Evolutionary conservation across 257 asterid species (phyloP).

Genomic region (Nicotiana tomentosiformis): DNA sequence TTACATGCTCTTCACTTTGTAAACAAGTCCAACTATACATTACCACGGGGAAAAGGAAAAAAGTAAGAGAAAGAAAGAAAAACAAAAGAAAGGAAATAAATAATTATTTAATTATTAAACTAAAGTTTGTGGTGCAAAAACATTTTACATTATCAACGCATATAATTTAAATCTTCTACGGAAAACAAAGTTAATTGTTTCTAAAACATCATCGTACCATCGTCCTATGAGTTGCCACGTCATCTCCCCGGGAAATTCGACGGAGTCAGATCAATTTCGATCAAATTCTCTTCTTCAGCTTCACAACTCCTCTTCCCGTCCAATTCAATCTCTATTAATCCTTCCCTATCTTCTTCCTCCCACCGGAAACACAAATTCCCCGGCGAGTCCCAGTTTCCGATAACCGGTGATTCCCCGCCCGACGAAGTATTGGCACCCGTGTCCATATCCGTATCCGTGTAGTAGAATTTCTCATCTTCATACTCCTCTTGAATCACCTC

Average conservation of each 20-base stretch:
- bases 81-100: no score
- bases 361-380: conserved; percentile 39
- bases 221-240: not conserved
- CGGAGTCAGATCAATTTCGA: conserved; percentile 67
- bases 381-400: conserved; percentile 35
- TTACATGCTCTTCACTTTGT: no score
- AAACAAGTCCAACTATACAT: no score
- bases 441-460: conserved; percentile 79
- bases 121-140: no score
- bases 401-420: conserved; percentile 36
- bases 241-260: conserved; percentile 15
- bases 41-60: no score
- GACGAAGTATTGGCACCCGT: conserved; percentile 24
- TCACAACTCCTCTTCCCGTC: conserved; percentile 41
- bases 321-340: conserved; percentile 66
- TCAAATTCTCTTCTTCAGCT: conserved; percentile 71
- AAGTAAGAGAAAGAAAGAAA: no score
- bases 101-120: no score
- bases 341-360: conserved; percentile 63
- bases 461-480: conserved; percentile 55
- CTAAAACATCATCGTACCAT: conserved; percentile 20
- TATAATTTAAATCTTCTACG: no score
- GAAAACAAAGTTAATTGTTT: not conserved
- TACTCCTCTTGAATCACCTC: conserved; percentile 70
- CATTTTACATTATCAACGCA: no score